Conservation (phyloP, 257 asterid species). For the Haberlea rhodopensis region DNA sequence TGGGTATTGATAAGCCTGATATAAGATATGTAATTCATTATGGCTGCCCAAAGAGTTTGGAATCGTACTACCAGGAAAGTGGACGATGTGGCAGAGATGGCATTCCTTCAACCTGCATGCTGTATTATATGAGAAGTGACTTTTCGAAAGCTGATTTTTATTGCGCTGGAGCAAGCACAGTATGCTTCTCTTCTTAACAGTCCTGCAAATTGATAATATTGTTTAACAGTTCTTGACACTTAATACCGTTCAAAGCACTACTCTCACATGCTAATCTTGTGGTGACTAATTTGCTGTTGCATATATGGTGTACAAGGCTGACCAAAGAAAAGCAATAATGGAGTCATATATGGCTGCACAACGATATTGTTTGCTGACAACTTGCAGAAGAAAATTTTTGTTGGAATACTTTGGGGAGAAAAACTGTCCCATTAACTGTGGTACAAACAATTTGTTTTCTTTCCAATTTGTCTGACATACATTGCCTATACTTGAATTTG, state of each 20-base stretch:
- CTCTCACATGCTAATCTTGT: constrained; percentile 13
- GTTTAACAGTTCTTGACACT: constrained; percentile 2
- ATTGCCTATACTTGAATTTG: constrained; percentile 3
- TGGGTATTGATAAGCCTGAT: constrained; percentile 97
- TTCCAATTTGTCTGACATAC: constrained; percentile 15
- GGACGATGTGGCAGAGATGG: constrained; percentile 99
- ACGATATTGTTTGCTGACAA: constrained; percentile 71
- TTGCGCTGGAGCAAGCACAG: constrained; percentile 75
- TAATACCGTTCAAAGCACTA: constrained; percentile 13
- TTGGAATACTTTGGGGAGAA: constrained; percentile 82
- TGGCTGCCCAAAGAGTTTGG: constrained; percentile 98
- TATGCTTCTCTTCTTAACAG: constrained; percentile 35
- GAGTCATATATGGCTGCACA: constrained; percentile 79
- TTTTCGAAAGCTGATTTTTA: constrained; percentile 79
- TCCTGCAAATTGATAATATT: constrained; percentile 9
- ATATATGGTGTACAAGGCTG: constrained; percentile 49
- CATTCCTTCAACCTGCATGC: constrained; percentile 79
- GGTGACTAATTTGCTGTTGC: constrained; percentile 21
- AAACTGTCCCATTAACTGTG: constrained; percentile 52
- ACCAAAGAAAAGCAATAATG: constrained; percentile 73
- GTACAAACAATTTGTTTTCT: constrained; percentile 37
- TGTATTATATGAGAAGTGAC: constrained; percentile 79
- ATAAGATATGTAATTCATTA: constrained; percentile 84
- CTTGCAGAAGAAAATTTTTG: constrained; percentile 87
- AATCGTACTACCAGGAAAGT: constrained; percentile 97